phyloP scores from a whole-genome alignment of 768 basidiomycete species.

The Pholiota microspora region DNA sequence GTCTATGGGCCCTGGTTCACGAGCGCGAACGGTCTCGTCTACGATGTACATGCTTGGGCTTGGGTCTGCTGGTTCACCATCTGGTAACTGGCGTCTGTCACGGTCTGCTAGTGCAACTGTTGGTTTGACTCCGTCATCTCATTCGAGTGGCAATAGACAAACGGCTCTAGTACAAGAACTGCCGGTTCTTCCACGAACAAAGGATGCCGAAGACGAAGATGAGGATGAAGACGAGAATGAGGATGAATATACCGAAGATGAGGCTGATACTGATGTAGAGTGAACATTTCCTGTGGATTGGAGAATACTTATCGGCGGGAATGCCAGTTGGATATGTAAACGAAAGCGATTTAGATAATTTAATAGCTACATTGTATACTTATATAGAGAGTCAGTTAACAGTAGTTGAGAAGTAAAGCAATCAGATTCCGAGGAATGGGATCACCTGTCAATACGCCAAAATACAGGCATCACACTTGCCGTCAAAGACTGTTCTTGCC shows the following conservation, averaged over 20 bases:
- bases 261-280: constrained; percentile 24
- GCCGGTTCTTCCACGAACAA: not conserved
- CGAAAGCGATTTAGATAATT: no score
- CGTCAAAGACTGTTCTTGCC: no score
- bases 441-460: no score
- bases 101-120: not conserved
- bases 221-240: no score
- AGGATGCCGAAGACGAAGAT: constrained; percentile 9
- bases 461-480: no score
- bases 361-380: no score
- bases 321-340: no score
- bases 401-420: no score
- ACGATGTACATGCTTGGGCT: constrained; percentile 65
- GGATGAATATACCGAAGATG: constrained; percentile 19
- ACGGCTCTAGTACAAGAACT: not conserved
- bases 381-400: no score
- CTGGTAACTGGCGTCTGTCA: not conserved
- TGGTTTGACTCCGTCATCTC: not conserved
- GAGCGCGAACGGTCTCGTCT: constrained; percentile 49
- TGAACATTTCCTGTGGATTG: no score
- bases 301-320: no score
- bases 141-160: not conserved
- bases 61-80: constrained; percentile 30
- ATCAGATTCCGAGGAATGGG: no score
- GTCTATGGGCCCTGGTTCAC: constrained; percentile 20